Base-by-base conservation (phyloP, 768 basidiomycete species). In the Myochromella boudieri region DNA sequence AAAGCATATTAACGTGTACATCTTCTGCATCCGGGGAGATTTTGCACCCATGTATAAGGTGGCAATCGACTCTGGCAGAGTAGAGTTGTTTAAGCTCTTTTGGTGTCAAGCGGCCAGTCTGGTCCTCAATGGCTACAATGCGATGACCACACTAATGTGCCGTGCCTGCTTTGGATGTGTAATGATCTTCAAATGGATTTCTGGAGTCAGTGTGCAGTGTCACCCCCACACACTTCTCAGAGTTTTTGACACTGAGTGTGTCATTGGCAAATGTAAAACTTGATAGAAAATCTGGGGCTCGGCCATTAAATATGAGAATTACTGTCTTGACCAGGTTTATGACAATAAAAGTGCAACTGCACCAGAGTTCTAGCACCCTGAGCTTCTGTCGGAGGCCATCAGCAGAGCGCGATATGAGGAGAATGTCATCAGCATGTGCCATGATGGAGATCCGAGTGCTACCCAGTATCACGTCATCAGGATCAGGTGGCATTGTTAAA, bases 371-470 rank as follows among this genome's bases (percentile, higher is more conserved):
- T n/a, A 64, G 56, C 0, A 12, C 18, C 14, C 55, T 27, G 25
- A 62, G 32, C 12, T 54, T 56, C 0, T 26, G 10, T 37, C 60
- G 61, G 4, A 62, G 33, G 2, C 51, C 63, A 0, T n/a, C 45
- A 0, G 51, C 15, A 0, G 55, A 47, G 20, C 47, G 54, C 1
- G 60, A 58, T 7, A 60, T 27, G 4, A 63, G 27, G 5, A 53
- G 36, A n/a, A 65, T 42, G 43, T 65, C 63, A 32, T 65, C 61
- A 1, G 63, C 61, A 26, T 61, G 62, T 25, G 57, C 62, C 9
- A 62, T 29, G 27, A 60, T 44, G 9, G 61, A 46, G 10, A 62
- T 54, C 2, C 27, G 5, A 1, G 32, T 5, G 0, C 48, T 48
- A 11, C 31, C 24, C 2, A 48, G 46, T 4, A 4, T 6, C 10